Conservation (phyloP, 1,284 basidiomycete species). For the Heterobasidion irregulare region DNA sequence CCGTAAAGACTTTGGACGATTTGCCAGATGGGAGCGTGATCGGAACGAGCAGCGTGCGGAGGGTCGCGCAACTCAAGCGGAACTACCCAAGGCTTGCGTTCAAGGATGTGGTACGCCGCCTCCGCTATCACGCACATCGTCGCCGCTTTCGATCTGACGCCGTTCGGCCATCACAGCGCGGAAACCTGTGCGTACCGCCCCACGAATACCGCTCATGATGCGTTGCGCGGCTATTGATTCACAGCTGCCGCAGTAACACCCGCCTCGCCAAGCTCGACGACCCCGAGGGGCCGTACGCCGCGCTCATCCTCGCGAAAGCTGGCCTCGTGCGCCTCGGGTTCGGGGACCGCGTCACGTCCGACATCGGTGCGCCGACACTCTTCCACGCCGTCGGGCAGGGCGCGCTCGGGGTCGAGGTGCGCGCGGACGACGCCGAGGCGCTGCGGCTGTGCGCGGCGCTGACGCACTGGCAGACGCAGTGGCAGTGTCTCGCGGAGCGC, state of each 20-base stretch:
- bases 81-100: constrained; percentile 78
- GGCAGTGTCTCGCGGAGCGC: constrained; percentile 77
- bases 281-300: constrained; percentile 76
- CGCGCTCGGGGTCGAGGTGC: constrained; percentile 85
- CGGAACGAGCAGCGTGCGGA: constrained; percentile 89
- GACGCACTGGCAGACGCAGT: constrained; percentile 72
- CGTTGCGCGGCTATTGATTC: constrained; percentile 1
- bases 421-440: constrained; percentile 58
- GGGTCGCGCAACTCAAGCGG: constrained; percentile 87
- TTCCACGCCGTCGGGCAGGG: constrained; percentile 94
- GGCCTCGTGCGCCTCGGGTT: constrained; percentile 84
- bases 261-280: constrained; percentile 90
- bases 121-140: constrained; percentile 1
- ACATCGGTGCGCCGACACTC: constrained; percentile 69
- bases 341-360: constrained; percentile 72
- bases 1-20: constrained; percentile 76
- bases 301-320: constrained; percentile 90
- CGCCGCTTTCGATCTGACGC: constrained; percentile 5
- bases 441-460: constrained; percentile 56
- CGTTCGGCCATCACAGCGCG: constrained; percentile 39
- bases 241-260: constrained; percentile 57
- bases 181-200: constrained; percentile 59
- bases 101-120: constrained; percentile 72
- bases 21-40: constrained; percentile 86
- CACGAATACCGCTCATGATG: not conserved